Base-by-base conservation (phyloP, 192 early-diverging fungal species). In the Coemansia sp. region DNA sequence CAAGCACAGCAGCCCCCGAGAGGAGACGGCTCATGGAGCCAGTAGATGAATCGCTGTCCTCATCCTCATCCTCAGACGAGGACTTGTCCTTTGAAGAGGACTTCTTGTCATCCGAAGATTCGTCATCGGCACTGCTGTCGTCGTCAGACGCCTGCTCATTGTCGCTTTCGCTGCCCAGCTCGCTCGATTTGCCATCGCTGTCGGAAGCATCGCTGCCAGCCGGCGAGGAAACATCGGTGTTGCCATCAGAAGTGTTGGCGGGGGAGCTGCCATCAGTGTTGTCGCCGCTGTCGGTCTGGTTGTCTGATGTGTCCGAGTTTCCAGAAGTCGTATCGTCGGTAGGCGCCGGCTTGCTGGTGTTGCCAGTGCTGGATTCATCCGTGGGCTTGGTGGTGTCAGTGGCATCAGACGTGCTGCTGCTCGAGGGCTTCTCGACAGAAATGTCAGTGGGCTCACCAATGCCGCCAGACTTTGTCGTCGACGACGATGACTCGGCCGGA, bases 1-100 rank as follows among this genome's bases (percentile, higher is more conserved):
- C 64, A 29, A 69, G 49, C 16, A 65, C 25, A 22, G 75, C 75
- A 26, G 67, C 76, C 21, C 51, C 61, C 41, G 76, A 73, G 37
- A 79, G 59, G 51, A 72, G 60, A 56, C 64, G 63, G 17, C 41
- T 48, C 55, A 67, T 31, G 29, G 55, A 57, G 35, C 55, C 62
- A 50, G 57, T 63, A 53, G 58, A 61, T 23, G 67, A 52, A 16
- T 60, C 59, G 5, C 62, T 41, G 26, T 58, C 37, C n/a, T 41
- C 29, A n/a, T 65, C 38, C 2, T 72, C 51, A 39, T 59, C 45
- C 4, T 52, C 25, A 17, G 53, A 41, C 2, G 64, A 49, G 26
- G 48, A 52, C 23, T 64, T 23, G 12, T 45, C 23, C 16, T 64
- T 31, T 22, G 21, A 12, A 11, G 48, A 62, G 1, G n/a, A 10